phyloP scores from a whole-genome alignment of 495 filamentous ascomycete species.

The Penicillium parvum region DNA sequence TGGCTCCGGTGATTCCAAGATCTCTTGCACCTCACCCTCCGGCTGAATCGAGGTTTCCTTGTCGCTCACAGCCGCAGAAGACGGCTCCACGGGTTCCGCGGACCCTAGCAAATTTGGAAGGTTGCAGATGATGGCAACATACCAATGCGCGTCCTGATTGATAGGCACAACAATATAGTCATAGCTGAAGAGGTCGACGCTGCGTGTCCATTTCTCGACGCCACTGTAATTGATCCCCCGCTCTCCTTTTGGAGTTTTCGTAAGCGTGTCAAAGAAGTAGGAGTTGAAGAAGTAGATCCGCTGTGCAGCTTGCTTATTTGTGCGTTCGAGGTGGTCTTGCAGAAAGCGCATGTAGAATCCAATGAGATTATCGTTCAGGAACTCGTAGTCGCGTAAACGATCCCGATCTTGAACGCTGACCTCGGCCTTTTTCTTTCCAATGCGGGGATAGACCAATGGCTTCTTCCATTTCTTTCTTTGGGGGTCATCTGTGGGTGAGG shows the following conservation, averaged over 20 bases:
- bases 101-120: conserved; percentile 49
- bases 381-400: conserved; percentile 77
- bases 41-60: conserved; percentile 14
- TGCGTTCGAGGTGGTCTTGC: conserved; percentile 56
- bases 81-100: conserved; percentile 15
- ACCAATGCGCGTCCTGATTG: conserved; percentile 87
- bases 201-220: conserved; percentile 85
- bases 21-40: conserved; percentile 26
- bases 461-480: conserved; percentile 36
- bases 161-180: conserved; percentile 92
- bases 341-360: conserved; percentile 79
- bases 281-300: conserved; percentile 85
- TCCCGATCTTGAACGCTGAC: conserved; percentile 76
- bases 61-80: neutral
- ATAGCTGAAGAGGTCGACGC: conserved; percentile 76
- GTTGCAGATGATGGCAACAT: conserved; percentile 94
- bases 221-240: conserved; percentile 70
- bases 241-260: conserved; percentile 50
- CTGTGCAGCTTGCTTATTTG: conserved; percentile 52
- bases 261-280: conserved; percentile 80
- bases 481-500: conserved; percentile 9
- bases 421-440: conserved; percentile 65
- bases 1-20: conserved; percentile 35
- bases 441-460: conserved; percentile 65
- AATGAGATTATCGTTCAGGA: conserved; percentile 88